These are phyloP conservation scores for Harringtonia aguacate DNA, from an alignment of 2,329 filamentous ascomycete genomes.

Conservation along the genomic window DNA sequence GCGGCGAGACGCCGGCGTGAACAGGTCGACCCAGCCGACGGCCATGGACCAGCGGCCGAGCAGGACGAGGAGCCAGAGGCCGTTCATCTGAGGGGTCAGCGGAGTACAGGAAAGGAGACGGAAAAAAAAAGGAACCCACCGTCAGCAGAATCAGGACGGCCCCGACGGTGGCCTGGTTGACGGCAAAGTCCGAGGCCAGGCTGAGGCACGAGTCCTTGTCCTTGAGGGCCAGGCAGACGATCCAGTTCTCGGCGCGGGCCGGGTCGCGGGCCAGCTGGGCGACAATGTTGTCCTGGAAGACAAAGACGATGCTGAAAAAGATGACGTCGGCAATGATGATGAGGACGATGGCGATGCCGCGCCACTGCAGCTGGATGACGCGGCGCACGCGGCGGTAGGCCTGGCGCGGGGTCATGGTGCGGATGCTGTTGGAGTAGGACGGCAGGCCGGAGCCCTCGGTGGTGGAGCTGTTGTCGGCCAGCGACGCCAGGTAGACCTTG, in stretches of 20 bases:
- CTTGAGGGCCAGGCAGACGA: conserved; percentile 55
- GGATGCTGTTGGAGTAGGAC: conserved; percentile 64
- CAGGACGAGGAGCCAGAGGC: conserved; percentile 74
- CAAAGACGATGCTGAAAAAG: conserved; percentile 87
- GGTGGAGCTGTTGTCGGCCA: conserved; percentile 60
- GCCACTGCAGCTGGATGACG: conserved; percentile 87
- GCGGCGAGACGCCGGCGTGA: conserved; percentile 31
- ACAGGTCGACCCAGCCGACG: conserved; percentile 65
- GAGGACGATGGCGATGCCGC: conserved; percentile 79
- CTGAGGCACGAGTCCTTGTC: conserved; percentile 58
- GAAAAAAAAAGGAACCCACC: conserved; percentile 43
- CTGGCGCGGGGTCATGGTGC: conserved; percentile 70
- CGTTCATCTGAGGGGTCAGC: conserved; percentile 51
- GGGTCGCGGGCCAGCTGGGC: conserved; percentile 44
- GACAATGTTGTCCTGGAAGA: conserved; percentile 71
- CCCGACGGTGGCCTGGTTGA: conserved; percentile 66
- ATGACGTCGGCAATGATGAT: conserved; percentile 87
- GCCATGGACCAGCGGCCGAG: conserved; percentile 80
- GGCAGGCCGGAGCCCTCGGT: conserved; percentile 65
- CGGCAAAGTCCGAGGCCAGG: conserved; percentile 49
- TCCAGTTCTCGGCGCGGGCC: conserved; percentile 50
- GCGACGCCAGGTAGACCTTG: conserved; percentile 81
- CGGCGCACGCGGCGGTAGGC: conserved; percentile 79
- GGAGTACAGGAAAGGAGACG: conserved; percentile 2
- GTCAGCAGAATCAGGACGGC: conserved; percentile 76